Percentiles rank a stretch among this genome's conserved stretches.
phyloP scores from a whole-genome alignment of 345 rosid species.

The Acer saccharum region DNA sequence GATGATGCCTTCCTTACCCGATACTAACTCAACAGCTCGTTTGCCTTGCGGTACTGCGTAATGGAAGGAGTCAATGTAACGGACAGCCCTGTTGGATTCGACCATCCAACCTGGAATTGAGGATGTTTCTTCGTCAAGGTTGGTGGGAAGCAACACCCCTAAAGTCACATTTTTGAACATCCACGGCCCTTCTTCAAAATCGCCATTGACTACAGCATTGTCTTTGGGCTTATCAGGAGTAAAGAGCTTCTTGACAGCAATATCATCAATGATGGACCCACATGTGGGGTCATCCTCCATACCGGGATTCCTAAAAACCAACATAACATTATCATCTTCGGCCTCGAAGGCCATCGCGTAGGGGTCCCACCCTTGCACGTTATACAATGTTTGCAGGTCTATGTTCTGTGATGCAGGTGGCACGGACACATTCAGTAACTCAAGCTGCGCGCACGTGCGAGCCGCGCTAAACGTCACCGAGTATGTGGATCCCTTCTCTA shows the following conservation, averaged over 20 bases:
- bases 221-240: conserved; percentile 76
- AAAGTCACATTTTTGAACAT: conserved; percentile 83
- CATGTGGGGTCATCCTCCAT: conserved; percentile 99
- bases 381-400: conserved; percentile 89
- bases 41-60: conserved; percentile 80
- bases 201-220: conserved; percentile 86
- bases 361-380: conserved; percentile 98
- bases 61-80: conserved; percentile 86
- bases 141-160: conserved; percentile 87
- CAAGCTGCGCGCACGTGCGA: conserved; percentile 97
- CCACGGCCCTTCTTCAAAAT: conserved; percentile 95
- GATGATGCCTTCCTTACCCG: conserved; percentile 96
- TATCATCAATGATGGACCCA: conserved; percentile 91
- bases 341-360: conserved; percentile 93
- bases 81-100: conserved; percentile 87
- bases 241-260: conserved; percentile 87
- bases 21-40: conserved; percentile 83
- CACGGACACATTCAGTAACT: conserved; percentile 88
- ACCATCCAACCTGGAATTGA: conserved; percentile 95
- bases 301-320: conserved; percentile 83
- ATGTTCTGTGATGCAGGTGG: conserved; percentile 72
- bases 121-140: conserved; percentile 83
- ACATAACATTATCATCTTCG: conserved; percentile 45
- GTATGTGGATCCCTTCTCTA: conserved; percentile 81
- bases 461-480: conserved; percentile 97